phyloP scores from a whole-genome alignment of 805 yeast genomes.

The Saturnispora sanitii region DNA sequence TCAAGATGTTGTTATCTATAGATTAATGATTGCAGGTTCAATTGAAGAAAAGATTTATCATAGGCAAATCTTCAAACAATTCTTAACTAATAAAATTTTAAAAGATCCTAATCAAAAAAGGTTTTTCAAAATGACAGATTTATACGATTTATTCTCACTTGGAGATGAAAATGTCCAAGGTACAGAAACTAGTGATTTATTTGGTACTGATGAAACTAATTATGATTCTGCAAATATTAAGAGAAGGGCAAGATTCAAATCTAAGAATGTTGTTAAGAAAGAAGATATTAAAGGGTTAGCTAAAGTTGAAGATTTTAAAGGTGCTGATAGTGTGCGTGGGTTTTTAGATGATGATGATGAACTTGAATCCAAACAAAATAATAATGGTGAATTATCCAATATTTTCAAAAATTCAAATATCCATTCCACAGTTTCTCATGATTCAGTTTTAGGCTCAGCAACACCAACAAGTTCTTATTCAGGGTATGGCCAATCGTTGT shows the following conservation, averaged over 20 bases:
- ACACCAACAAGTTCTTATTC: no score
- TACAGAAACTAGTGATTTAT: slow-evolving; percentile 59
- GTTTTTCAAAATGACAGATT: slow-evolving; percentile 84
- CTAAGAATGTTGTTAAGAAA: slow-evolving; percentile 32
- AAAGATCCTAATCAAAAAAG: slow-evolving; percentile 93
- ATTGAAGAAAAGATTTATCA: slow-evolving; percentile 96
- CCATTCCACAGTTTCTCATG: slow-evolving; percentile 71
- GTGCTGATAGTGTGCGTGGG: slow-evolving; percentile 8
- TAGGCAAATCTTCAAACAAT: slow-evolving; percentile 92
- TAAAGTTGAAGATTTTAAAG: slow-evolving; percentile 51
- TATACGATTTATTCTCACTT: slow-evolving; percentile 79
- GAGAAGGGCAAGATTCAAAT: slow-evolving; percentile 23
- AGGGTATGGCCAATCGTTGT: no score
- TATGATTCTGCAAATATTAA: slow-evolving; percentile 29
- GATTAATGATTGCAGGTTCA: slow-evolving; percentile 89
- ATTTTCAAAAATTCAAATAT: slow-evolving; percentile 56
- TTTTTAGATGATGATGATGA: slow-evolving; percentile 15
- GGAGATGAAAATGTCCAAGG: slow-evolving; percentile 65
- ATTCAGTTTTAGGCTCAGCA: slow-evolving; percentile 48
- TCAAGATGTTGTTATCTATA: slow-evolving; percentile 79
- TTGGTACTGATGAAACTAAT: slow-evolving; percentile 37
- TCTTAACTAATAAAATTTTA: slow-evolving; percentile 82
- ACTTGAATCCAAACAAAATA: slow-evolving; percentile 11
- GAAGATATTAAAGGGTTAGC: slow-evolving; percentile 64
- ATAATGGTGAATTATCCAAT: slow-evolving; percentile 54